Conservation (phyloP, 352 stramenopile genomes). For the Globisporangium splendens region DNA sequence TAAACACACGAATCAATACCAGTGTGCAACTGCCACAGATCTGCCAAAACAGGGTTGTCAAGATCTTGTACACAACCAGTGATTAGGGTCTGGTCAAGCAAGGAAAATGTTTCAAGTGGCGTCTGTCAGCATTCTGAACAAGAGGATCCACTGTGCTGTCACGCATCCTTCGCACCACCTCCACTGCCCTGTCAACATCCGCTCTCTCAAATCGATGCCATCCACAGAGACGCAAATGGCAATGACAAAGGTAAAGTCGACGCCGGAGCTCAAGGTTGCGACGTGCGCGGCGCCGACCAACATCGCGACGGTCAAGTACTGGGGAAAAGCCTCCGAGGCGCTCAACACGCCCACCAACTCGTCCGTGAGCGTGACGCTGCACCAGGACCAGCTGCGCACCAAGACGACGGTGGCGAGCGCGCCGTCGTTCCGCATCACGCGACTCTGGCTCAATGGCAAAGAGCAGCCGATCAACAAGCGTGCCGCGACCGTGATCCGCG, state of each 20-base stretch:
- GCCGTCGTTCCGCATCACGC: conserved; percentile 73
- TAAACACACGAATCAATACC: no score
- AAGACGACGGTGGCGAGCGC: conserved; percentile 90
- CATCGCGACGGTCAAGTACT: conserved; percentile 99
- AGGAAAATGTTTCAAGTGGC: no score
- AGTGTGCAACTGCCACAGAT: no score
- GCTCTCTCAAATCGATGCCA: background rate
- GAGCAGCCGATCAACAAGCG: conserved; percentile 82
- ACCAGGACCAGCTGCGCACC: conserved; percentile 93
- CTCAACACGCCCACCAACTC: conserved; percentile 98
- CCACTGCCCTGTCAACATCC: background rate
- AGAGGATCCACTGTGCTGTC: background rate
- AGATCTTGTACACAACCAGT: no score
- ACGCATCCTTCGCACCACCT: background rate
- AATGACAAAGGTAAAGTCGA: no score
- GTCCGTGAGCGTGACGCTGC: conserved; percentile 95
- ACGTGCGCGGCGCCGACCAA: conserved; percentile 95
- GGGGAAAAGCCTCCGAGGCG: conserved; percentile 91
- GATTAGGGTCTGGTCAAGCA: no score
- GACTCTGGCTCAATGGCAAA: conserved; percentile 96
- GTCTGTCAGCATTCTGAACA: no score
- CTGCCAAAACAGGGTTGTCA: no score
- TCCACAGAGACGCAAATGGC: no score
- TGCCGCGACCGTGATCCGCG: conserved; percentile 66
- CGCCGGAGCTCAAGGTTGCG: conserved; percentile 33